Percentiles rank a stretch among this genome's conserved stretches.
phyloP scores from a whole-genome alignment of 495 filamentous ascomycete species.

The Tuber borchii region DNA sequence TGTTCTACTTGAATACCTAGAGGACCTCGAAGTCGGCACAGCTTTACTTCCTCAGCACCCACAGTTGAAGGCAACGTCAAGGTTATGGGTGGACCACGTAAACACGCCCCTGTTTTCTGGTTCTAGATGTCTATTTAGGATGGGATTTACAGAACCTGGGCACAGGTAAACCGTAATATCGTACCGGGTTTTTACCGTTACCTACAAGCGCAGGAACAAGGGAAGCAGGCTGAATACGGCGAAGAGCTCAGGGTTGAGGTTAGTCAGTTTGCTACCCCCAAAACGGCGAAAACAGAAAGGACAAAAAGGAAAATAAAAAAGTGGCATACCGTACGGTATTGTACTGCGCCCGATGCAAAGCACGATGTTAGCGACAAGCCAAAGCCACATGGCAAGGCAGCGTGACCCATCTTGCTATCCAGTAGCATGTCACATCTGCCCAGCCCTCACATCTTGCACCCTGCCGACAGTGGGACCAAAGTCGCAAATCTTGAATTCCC shows the following conservation, averaged over 20 bases:
- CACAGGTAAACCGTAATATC: conserved; percentile 72
- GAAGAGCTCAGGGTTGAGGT: conserved; percentile 59
- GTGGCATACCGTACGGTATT: neutral
- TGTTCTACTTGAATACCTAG: conserved; percentile 88
- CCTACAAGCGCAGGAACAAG: conserved; percentile 62
- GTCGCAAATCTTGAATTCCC: conserved; percentile 15
- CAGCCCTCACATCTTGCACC: conserved; percentile 17
- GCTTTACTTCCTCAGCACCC: conserved; percentile 61
- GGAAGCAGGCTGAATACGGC: conserved; percentile 58
- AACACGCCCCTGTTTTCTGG: conserved; percentile 14
- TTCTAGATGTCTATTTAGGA: conserved; percentile 3
- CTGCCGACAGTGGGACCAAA: conserved; percentile 4
- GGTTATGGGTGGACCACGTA: conserved; percentile 85
- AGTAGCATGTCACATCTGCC: conserved; percentile 8
- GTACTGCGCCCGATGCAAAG: neutral
- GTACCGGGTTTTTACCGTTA: conserved; percentile 75
- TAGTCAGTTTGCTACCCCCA: conserved; percentile 12
- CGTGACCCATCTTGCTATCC: neutral
- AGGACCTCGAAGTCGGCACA: conserved; percentile 61
- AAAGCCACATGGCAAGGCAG: neutral
- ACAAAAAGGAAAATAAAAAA: neutral
- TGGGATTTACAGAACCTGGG: conserved; percentile 17
- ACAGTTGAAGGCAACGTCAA: conserved; percentile 66
- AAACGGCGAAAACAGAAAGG: neutral
- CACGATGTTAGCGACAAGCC: neutral